Percentiles rank a stretch among this genome's conserved stretches.
These are phyloP conservation scores for Neonectria hederae DNA, from an alignment of 2,329 filamentous ascomycete species.

Conservation along the genomic window DNA sequence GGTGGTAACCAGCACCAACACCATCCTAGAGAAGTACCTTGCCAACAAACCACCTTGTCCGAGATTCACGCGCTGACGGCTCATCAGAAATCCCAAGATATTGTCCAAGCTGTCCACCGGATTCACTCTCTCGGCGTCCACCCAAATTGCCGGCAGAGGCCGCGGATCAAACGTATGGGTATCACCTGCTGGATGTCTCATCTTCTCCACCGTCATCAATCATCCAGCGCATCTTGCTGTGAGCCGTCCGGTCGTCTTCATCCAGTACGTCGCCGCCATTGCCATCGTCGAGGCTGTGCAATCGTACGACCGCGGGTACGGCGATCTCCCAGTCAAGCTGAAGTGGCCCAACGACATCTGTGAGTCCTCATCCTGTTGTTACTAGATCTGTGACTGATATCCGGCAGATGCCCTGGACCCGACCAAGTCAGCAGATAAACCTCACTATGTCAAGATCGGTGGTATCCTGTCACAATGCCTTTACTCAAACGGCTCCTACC, in stretches of 20 bases:
- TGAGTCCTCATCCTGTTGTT: conserved; percentile 46
- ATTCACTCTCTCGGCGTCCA: conserved; percentile 88
- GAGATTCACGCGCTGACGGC: background rate
- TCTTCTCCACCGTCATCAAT: conserved; percentile 89
- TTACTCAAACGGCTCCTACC: conserved; percentile 80
- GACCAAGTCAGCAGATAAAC: conserved; percentile 55
- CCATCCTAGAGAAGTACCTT: conserved; percentile 83
- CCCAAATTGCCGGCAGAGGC: conserved; percentile 87
- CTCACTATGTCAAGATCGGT: conserved; percentile 84
- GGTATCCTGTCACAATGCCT: conserved; percentile 92
- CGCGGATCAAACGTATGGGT: conserved; percentile 96
- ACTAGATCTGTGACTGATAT: background rate
- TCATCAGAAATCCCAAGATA: conserved; percentile 75
- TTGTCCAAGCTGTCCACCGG: conserved; percentile 81
- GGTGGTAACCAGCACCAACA: conserved; percentile 93
- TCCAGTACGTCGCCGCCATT: conserved; percentile 92
- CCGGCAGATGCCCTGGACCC: conserved; percentile 71
- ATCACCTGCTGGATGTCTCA: conserved; percentile 83
- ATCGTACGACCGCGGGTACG: conserved; percentile 80
- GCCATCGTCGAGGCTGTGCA: conserved; percentile 87
- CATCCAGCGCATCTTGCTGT: conserved; percentile 79
- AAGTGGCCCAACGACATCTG: conserved; percentile 99
- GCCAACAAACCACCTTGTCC: rapidly evolving
- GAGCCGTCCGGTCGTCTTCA: conserved; percentile 84
- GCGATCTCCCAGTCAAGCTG: conserved; percentile 79